These are phyloP conservation scores for Aphanomyces invadans DNA, from an alignment of 352 stramenopile genomes.

Conservation along the genomic window DNA sequence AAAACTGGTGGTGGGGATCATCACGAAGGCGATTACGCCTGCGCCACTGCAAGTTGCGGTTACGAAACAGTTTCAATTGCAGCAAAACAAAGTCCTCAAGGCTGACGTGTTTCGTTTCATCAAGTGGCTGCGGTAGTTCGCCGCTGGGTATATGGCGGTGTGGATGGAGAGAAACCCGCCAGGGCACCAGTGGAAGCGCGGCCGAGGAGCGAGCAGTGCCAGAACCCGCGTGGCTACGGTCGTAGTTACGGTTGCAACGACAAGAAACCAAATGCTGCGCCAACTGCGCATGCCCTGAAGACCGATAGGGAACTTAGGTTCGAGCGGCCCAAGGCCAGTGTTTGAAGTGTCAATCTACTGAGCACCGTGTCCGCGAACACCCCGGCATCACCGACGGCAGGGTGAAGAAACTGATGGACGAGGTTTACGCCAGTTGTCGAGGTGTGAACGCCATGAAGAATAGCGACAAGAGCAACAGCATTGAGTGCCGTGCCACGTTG, in stretches of 20 bases:
- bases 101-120: conserved; percentile 16
- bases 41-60: background rate
- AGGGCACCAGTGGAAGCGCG: background rate
- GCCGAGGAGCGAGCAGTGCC: background rate
- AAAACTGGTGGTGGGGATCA: conserved; percentile 20
- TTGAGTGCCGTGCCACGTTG: background rate
- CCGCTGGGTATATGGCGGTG: background rate
- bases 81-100: conserved; percentile 18
- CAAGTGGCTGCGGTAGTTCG: conserved; percentile 4
- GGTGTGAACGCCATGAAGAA: background rate
- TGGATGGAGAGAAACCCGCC: conserved; percentile 8
- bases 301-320: background rate
- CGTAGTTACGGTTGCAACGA: background rate
- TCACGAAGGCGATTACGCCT: conserved; percentile 14
- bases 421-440: background rate
- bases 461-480: background rate
- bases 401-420: conserved; percentile 4
- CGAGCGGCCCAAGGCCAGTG: background rate
- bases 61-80: conserved; percentile 13
- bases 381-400: background rate
- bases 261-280: background rate
- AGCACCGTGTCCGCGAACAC: conserved; percentile 18
- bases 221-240: background rate
- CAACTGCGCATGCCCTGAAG: background rate
- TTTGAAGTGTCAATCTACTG: conserved; percentile 4